Conservation (phyloP, 371 early-diverging fungal genomes). For the Apophysomyces elegans region DNA sequence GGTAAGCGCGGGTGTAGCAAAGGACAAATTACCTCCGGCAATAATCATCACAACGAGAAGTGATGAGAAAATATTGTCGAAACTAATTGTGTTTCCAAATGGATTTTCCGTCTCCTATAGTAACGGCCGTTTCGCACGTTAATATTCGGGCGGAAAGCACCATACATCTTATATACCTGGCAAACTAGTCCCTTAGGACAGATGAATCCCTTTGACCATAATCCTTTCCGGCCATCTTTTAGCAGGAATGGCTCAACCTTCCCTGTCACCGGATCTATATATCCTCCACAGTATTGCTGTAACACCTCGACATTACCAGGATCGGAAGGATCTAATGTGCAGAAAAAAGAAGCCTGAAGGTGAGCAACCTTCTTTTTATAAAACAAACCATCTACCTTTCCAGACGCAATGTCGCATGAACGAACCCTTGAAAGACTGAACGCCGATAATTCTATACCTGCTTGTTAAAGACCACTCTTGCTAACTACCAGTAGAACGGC, state of each 20-base stretch:
- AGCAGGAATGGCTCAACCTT: slow-evolving; percentile 29
- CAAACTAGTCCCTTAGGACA: slow-evolving; percentile 60
- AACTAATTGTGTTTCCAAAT: slow-evolving; percentile 56
- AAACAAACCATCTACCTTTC: slow-evolving; percentile 34
- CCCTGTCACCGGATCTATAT: slow-evolving; percentile 22
- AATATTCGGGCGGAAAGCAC: background rate
- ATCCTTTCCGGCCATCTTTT: slow-evolving; percentile 26
- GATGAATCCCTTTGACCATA: slow-evolving; percentile 61
- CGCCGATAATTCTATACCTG: slow-evolving; percentile 57
- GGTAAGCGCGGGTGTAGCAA: too few relatives aligned
- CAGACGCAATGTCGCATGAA: slow-evolving; percentile 64
- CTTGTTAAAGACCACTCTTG: background rate
- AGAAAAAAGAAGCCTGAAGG: too few relatives aligned
- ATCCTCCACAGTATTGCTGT: slow-evolving; percentile 59
- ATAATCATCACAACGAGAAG: slow-evolving; percentile 63
- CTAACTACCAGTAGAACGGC: slow-evolving; percentile 10
- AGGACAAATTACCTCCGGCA: slow-evolving; percentile 38
- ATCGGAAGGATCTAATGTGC: slow-evolving; percentile 41
- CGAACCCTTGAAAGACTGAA: slow-evolving; percentile 71
- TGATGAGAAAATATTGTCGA: slow-evolving; percentile 64
- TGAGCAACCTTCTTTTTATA: too few relatives aligned
- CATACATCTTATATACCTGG: slow-evolving; percentile 34
- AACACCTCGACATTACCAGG: slow-evolving; percentile 27
- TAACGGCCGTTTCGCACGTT: background rate
- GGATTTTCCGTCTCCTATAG: slow-evolving; percentile 54